Evolutionary conservation across 495 filamentous ascomycete genomes (phyloP).

Genomic region (Neurospora terricola): DNA sequence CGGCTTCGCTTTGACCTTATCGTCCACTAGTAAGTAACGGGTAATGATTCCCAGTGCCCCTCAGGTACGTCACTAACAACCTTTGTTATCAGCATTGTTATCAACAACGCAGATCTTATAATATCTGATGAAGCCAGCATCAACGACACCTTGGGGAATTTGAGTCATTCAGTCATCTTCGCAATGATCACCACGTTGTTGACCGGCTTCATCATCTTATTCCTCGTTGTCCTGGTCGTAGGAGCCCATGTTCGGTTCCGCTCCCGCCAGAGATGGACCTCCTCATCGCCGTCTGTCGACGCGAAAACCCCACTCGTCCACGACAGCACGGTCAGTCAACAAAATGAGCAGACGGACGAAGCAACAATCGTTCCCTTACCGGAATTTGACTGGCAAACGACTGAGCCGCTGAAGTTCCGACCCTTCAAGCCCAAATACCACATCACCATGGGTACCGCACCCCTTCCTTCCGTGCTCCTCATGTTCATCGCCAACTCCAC

Average conservation of each 20-base stretch:
- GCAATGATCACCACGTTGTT: background rate
- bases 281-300: background rate
- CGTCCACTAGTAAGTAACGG: background rate
- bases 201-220: background rate
- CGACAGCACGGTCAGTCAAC: background rate
- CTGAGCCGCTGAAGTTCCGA: constrained; percentile 50
- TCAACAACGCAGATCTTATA: background rate
- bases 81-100: background rate
- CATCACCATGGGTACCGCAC: constrained; percentile 58
- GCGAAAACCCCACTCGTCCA: background rate
- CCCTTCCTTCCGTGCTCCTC: background rate
- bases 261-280: background rate
- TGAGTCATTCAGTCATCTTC: background rate
- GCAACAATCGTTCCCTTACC: constrained; percentile 40
- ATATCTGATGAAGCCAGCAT: background rate
- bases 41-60: background rate
- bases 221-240: background rate
- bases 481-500: background rate
- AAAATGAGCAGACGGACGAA: background rate
- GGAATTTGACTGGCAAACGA: constrained; percentile 50
- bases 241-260: background rate
- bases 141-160: background rate
- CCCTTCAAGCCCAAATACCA: constrained; percentile 65
- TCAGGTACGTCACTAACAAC: background rate
- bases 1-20: background rate